Evolutionary conservation across 495 filamentous ascomycete genomes (phyloP), one percentile per base, ranked within the genome.

Genomic region (Corynascus novoguineensis): DNA sequence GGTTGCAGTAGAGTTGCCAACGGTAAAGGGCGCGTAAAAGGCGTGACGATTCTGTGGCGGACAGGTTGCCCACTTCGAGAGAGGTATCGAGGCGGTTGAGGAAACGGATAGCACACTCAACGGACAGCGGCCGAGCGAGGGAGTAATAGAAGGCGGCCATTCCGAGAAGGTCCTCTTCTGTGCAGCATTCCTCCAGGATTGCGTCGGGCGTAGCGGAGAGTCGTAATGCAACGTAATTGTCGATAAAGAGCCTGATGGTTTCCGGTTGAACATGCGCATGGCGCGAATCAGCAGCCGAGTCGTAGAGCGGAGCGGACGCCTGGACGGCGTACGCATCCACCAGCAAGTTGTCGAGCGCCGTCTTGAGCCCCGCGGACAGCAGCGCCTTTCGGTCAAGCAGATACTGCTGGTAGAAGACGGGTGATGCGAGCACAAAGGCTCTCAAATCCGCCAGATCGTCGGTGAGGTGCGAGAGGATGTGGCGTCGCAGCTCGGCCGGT

Each of bases 361-460:
- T 9, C 40, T 56, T 46, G 24, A 65, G 40, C 19, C 25, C 60
- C 28, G 28, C 2, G 31, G 19, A 24, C 8, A 67, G 57, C 0
- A 66, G 24, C 7, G 19, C 17, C 25, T 45, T 42, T 42, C 62
- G 61, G 40, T 65, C 54, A 14, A 62, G 53, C 11, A 57, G 24
- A 40, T 69, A 70, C 41, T 70, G 67, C 41, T 67, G 50, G 38
- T 67, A 51, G 49, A 65, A 71, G 24, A 64, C 55, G 19, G 62
- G 69, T 9, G 64, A 70, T 14, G 65, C 64, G 22, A 38, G 60
- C 31, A 66, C 54, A 10, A 71, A 35, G 21, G 64, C 54, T 5
- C 22, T 22, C 14, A 70, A 56, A 1, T 55, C 58, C 21, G 62
- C 41, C 10, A 65, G 10, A 15, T 62, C 37, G 19, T 48, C 6